Base-by-base conservation (phyloP, 2,329 filamentous ascomycete species). In the Paracamarosporium sp. region DNA sequence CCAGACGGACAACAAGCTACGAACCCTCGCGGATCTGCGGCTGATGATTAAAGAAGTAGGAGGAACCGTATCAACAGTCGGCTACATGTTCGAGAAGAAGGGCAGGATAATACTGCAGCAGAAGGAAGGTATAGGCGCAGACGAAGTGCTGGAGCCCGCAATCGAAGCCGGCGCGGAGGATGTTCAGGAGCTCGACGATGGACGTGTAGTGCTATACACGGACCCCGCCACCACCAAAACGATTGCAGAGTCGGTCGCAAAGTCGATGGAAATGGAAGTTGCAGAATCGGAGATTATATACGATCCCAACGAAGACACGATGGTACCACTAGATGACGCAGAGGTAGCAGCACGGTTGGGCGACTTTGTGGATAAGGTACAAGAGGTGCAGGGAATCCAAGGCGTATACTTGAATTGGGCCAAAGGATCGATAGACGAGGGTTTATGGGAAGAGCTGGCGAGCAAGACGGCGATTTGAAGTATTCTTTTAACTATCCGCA, bases 131-230 rank as follows among this genome's bases (percentile, higher is more conserved):
- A 62, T 84, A 12, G 81, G 80, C n/a, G 83, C 86, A 5, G 86
- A 95, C 50, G 88, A 93, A 36, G 86, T 92, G 24, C 79, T 97
- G 40, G 88, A 97, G 65, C 86, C 89, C 53, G 92, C 91, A 5
- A 87, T 98, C 50, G 93, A 97, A 71, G 90, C 90, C 9, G 94
- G 93, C 9, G 91, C 90, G 1, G 86, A 90, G 64, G 90, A 93
- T 64, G 83, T 93, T 0, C 84, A 90, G 57, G 81, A 83, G 11
- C 12, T 48, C 52, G 87, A 91, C 61, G 85, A 91, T n/a, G 90
- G 87, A 4, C 84, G 86, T 50, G 83, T 95, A 20, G 80, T 93
- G 4, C 81, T 96, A 0, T 90, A 85, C 76, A 91, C 90, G 0
- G 86, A 89, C 64, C 87, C 90, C 0, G 84, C 81, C 9, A 82